These are phyloP conservation scores for Colletotrichum tanaceti DNA, from an alignment of 2,329 filamentous ascomycete genomes.

Conservation along the genomic window DNA sequence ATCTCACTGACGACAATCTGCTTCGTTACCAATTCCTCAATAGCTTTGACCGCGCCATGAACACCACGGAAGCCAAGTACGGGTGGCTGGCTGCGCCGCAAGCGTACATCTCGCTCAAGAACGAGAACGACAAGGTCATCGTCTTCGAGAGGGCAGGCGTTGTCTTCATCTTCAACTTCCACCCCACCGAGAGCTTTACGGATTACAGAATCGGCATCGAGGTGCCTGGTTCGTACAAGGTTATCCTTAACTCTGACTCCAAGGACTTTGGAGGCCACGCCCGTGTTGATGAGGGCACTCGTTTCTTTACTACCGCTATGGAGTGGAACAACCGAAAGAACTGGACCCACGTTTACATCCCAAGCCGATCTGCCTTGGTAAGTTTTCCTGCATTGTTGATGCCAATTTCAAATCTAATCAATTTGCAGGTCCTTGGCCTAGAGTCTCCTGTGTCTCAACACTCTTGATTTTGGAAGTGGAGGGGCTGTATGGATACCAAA, in stretches of 20 bases:
- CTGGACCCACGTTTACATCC: constrained; percentile 92
- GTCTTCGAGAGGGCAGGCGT: constrained; percentile 94
- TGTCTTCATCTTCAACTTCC: constrained; percentile 97
- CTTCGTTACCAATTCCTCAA: constrained; percentile 93
- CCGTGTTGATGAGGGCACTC: constrained; percentile 80
- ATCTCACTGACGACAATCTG: constrained; percentile 86
- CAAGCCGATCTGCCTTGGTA: constrained; percentile 85
- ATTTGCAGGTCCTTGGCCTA: constrained; percentile 62
- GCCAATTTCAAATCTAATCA: constrained; percentile 6
- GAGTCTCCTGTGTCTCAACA: constrained; percentile 47
- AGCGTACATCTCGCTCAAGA: constrained; percentile 93
- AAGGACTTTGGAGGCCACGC: constrained; percentile 82
- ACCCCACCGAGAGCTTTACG: constrained; percentile 83
- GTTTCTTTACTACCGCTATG: constrained; percentile 93
- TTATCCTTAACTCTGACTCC: constrained; percentile 85
- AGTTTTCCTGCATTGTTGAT: constrained; percentile 45
- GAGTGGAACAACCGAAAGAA: constrained; percentile 91
- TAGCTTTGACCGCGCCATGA: constrained; percentile 94
- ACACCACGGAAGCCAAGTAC: constrained; percentile 85
- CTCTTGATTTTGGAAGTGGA: constrained; percentile 31
- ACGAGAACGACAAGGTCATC: constrained; percentile 92
- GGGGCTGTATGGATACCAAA: not conserved
- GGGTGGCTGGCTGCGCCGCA: constrained; percentile 90
- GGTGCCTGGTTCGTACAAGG: constrained; percentile 82
- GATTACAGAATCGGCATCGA: constrained; percentile 95